A percentile compares a stretch with the other conserved stretches of the same genome.
These are phyloP conservation scores for Candida pseudoglaebosa DNA, from an alignment of 805 yeast genomes.

Conservation along the genomic window DNA sequence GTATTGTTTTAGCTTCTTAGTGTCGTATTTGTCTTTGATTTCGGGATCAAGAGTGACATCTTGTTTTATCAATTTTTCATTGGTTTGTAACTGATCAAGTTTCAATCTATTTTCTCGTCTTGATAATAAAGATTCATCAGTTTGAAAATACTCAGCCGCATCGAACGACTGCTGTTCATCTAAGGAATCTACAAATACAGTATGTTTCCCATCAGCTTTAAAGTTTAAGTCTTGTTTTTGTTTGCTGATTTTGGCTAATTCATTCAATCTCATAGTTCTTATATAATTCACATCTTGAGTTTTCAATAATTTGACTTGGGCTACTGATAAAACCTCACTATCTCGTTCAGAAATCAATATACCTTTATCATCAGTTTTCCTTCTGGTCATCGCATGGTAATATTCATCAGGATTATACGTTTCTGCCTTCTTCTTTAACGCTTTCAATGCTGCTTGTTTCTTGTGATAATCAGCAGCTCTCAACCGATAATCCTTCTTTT, in stretches of 20 bases:
- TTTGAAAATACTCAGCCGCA: slow-evolving; percentile 64
- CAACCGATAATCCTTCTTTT: slow-evolving; percentile 57
- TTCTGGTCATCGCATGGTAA: slow-evolving; percentile 85
- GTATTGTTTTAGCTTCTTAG: slow-evolving; percentile 58
- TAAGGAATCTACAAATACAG: slow-evolving; percentile 73
- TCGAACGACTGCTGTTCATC: slow-evolving; percentile 54
- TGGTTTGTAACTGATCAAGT: slow-evolving; percentile 52
- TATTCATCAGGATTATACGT: slow-evolving; percentile 91
- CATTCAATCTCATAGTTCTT: slow-evolving; percentile 69
- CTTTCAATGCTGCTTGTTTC: slow-evolving; percentile 61
- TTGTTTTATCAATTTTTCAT: slow-evolving; percentile 25
- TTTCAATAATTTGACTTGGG: slow-evolving; percentile 77
- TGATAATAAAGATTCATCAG: slow-evolving; percentile 58
- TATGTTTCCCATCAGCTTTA: slow-evolving; percentile 68
- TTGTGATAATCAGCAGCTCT: slow-evolving; percentile 56
- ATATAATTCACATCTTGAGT: slow-evolving; percentile 90
- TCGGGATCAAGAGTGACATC: slow-evolving; percentile 25
- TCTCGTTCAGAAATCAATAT: slow-evolving; percentile 64
- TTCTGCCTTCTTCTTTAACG: slow-evolving; percentile 67
- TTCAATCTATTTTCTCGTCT: slow-evolving; percentile 72
- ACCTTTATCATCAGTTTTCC: slow-evolving; percentile 67
- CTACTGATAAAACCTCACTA: slow-evolving; percentile 56
- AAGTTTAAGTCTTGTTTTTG: slow-evolving; percentile 47
- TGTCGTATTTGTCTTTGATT: slow-evolving; percentile 32
- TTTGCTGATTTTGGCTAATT: slow-evolving; percentile 59